Conservation (phyloP, 164 flowering plant genomes). For the Cinnamomum chago region DNA sequence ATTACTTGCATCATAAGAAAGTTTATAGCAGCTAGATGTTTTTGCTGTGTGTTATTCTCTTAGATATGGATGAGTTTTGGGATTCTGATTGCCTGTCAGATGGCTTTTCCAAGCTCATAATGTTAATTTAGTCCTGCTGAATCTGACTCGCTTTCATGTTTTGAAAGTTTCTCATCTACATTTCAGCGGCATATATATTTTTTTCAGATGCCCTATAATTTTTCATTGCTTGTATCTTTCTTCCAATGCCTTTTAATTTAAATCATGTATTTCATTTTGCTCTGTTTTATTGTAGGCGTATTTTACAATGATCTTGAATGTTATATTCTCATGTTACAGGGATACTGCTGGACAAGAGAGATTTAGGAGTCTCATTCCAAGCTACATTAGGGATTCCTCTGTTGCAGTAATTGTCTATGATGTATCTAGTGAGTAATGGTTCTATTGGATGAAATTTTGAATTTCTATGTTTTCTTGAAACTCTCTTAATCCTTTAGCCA, state of each 20-base stretch:
- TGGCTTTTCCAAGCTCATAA: too few species aligned
- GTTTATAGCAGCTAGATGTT: too few species aligned
- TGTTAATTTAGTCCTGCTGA: too few species aligned
- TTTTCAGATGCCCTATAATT: neutral
- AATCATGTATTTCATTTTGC: neutral
- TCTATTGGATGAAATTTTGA: neutral
- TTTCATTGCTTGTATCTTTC: neutral
- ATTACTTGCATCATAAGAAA: too few species aligned
- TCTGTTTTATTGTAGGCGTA: neutral
- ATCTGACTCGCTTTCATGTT: neutral
- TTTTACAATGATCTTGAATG: neutral
- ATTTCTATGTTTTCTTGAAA: neutral
- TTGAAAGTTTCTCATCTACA: neutral
- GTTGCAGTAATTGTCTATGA: constrained; percentile 88
- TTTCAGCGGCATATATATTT: neutral
- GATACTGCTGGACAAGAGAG: constrained; percentile 96
- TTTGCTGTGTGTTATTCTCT: too few species aligned
- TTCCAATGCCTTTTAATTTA: too few species aligned
- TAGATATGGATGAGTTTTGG: too few species aligned
- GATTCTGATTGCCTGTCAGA: too few species aligned
- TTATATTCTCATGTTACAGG: constrained; percentile 35
- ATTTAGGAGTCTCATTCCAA: constrained; percentile 89
- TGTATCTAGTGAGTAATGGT: constrained; percentile 60
- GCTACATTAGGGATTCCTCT: constrained; percentile 95
- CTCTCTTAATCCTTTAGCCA: too few species aligned